Base-by-base conservation (phyloP, 257 asterid species). In the Verbascum thapsus region DNA sequence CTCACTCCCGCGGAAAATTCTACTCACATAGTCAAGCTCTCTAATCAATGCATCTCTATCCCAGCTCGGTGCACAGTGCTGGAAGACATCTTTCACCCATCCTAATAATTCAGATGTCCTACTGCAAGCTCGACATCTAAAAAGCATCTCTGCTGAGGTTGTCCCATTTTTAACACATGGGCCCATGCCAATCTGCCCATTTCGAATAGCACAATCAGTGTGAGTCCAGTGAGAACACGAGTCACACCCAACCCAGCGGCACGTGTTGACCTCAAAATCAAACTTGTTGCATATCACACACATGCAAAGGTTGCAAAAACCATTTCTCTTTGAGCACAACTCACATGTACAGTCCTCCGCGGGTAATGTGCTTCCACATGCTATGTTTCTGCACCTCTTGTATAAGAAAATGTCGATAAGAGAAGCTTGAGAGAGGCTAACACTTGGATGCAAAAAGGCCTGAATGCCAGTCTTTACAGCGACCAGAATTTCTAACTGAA, bases 251-350 rank as follows among this genome's bases (percentile, higher is more conserved):
- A 90, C 79, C 97, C 97, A 90, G 38, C 97, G 75, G 51, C 97
- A 90, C 3, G 95, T 90, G 74, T 90, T 90, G 16, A 90, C 95
- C 86, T 90, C 97, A 76, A 85, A 90, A 65, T 90, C 97, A 78
- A 90, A 90, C 78, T 90, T 90, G 80, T 78, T 82, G 79, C 97
- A 90, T 43, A 85, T 82, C 23, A 76, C 83, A 67, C 97, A 90
- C 97, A 90, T 90, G 80, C 97, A 90, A 53, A 87, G 96, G 83
- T 82, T 87, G 85, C 97, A 90, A 74, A 90, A 90, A 61, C 96
- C 97, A 30, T 85, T 85, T 71, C 82, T 76, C 79, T 85, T 83
- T 5, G 82, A 77, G 77, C 97, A 90, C 69, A 87, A 62, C 70
- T 81, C 87, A 44, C 97, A 90, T 22, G 80, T 66, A 66, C 97